Evolutionary conservation across 441 rosid species (phyloP).

Genomic region (Rhodomyrtus psidioides): DNA sequence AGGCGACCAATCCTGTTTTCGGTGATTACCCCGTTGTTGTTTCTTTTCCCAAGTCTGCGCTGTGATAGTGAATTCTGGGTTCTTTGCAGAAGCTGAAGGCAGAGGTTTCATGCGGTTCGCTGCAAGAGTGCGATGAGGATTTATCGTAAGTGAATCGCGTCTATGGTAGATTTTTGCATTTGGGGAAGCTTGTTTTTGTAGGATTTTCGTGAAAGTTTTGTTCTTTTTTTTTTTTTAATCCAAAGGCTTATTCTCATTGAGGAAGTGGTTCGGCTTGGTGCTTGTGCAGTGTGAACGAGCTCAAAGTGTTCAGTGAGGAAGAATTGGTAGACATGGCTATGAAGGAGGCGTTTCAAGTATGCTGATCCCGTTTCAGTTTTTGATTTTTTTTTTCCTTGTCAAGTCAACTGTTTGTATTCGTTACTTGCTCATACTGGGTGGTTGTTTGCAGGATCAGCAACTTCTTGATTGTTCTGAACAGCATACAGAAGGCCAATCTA

Average conservation of each 20-base stretch:
- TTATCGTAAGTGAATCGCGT: conserved; percentile 27
- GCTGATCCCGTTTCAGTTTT: not conserved
- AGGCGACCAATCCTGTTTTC: not conserved
- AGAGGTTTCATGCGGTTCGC: conserved; percentile 27
- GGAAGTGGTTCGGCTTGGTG: not conserved
- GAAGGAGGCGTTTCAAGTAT: conserved; percentile 41
- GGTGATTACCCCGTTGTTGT: not conserved
- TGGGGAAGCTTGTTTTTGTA: not conserved
- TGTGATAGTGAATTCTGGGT: not conserved
- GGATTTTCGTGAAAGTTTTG: not conserved
- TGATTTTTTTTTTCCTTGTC: not conserved
- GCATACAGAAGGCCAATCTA: conserved; percentile 7
- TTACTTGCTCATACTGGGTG: not conserved
- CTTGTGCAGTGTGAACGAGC: conserved; percentile 40
- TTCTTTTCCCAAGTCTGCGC: not conserved
- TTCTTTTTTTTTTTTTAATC: not conserved
- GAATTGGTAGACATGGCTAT: conserved; percentile 66
- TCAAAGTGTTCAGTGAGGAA: conserved; percentile 49
- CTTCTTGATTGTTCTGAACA: conserved; percentile 10
- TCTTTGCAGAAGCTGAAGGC: conserved; percentile 30
- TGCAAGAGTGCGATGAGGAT: conserved; percentile 20
- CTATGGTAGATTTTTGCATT: not conserved
- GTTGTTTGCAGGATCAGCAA: conserved; percentile 19
- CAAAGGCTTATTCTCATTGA: not conserved
- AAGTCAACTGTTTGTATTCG: not conserved